Evolutionary conservation across 257 asterid species (phyloP).

Genomic region (Solanum paucissectum): DNA sequence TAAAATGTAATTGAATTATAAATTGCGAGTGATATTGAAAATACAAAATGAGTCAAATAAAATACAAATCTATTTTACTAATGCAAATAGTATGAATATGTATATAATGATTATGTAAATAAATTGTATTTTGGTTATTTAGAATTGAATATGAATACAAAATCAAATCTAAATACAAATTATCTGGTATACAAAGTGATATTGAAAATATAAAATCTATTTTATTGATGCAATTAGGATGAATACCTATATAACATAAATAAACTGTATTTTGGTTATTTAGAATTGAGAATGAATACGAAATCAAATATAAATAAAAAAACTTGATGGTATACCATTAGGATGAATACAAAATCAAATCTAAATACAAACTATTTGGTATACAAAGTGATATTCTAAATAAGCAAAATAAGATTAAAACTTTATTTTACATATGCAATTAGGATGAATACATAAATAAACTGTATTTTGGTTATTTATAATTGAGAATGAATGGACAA

Average conservation of each 20-base stretch:
- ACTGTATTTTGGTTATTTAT: no score
- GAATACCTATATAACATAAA: no score
- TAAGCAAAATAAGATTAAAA: background rate
- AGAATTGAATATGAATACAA: background rate
- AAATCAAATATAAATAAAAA: no score
- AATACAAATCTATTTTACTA: background rate
- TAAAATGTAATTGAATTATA: no score
- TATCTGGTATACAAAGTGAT: background rate
- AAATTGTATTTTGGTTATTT: background rate
- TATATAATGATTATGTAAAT: no score
- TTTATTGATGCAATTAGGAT: no score
- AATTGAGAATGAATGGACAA: background rate
- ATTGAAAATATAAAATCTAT: background rate
- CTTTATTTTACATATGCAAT: background rate
- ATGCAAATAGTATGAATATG: background rate
- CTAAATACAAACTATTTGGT: background rate
- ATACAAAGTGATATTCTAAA: background rate
- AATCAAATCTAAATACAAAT: no score
- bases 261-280: background rate
- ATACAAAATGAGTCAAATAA: background rate
- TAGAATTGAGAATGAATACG: background rate
- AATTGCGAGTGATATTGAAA: background rate
- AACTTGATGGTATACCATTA: background rate
- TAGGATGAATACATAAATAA: background rate
- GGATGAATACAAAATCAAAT: background rate